Evolutionary conservation across 2,329 filamentous ascomycete species (phyloP), one percentile per base, ranked within the genome.

Genomic region (Ampelomyces quisqualis): DNA sequence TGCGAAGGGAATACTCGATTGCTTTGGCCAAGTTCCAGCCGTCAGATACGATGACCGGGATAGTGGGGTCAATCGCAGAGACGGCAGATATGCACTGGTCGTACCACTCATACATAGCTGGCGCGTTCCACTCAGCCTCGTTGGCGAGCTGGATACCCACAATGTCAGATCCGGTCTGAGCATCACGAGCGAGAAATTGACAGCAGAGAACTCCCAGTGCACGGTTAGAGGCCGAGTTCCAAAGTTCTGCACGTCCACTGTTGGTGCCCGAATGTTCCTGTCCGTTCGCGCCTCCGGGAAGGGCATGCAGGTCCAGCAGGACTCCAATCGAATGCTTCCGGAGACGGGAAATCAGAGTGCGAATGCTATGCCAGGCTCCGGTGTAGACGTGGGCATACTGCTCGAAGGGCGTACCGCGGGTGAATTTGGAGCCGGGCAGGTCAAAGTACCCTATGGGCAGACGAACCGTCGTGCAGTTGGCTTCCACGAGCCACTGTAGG

Each of bases 401-500:
- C 14, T 75, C 71, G 59, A 82, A 83, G 1, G 74, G 71, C 1
- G 78, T 81, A 2, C 69, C 68, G 8, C 64, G 52, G 43, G 74
- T 77, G 52, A 76, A 81, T 1, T 68, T 57, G 0, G 73, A 70
- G 0, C 77, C 77, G 4, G 59, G 58, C 4, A 82, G 70, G 3
- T 75, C 77, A 55, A 76, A 83, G 60, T 79, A 81, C 3, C 80
- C 79, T 37, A 84, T 76, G 0, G 80, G 80, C 13, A 84, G 59
- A n/a, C 80, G 73, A 28, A 83, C 73, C 11, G 76, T 76, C 3
- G 77, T 82, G 51, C 77, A 78, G 36, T 73, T 74, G 2, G 76
- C 78, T 18, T 72, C 65, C 5, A 66, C 68, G 17, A 83, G 68
- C 74, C 76, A 82, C 11, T 70, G 62, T 15, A 80, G 68, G 51